Evolutionary conservation across 1,139 yeast species (phyloP).

Genomic region (Scheffersomyces illinoinensis): DNA sequence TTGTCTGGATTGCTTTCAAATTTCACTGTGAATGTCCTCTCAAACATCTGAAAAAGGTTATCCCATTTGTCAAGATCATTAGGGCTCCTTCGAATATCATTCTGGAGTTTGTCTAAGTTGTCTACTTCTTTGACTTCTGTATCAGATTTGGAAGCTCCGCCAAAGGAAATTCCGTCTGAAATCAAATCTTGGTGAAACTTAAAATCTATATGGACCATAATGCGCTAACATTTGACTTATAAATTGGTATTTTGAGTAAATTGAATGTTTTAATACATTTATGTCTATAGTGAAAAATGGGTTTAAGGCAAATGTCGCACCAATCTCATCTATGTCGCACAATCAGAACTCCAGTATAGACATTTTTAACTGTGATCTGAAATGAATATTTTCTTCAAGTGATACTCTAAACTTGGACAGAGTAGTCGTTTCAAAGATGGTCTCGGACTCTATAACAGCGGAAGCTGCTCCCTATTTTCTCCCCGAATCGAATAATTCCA

Average conservation of each 20-base stretch:
- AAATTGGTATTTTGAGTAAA: background rate
- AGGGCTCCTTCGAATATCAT: slow-evolving; percentile 1
- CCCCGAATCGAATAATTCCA: slow-evolving; percentile 14
- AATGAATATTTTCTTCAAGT: too few species aligned
- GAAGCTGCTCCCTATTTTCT: slow-evolving; percentile 16
- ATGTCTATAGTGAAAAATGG: too few species aligned
- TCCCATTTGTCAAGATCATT: slow-evolving; percentile 36
- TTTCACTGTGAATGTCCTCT: slow-evolving; percentile 17
- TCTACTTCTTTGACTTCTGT: background rate
- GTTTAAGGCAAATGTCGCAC: too few species aligned
- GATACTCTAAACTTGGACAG: too few species aligned
- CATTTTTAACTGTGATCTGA: background rate
- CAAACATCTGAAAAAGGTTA: slow-evolving; percentile 22
- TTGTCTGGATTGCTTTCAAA: slow-evolving; percentile 11
- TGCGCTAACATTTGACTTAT: background rate
- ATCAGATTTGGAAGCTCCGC: background rate
- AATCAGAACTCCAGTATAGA: background rate
- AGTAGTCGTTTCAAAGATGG: background rate
- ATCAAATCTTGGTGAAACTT: background rate
- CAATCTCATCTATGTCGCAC: background rate
- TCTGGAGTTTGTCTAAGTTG: background rate
- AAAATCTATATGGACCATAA: background rate
- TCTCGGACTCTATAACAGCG: background rate
- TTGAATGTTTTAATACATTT: background rate
- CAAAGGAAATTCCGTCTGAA: background rate